phyloP scores from a whole-genome alignment of 257 asterid genomes.

The Solanum medicagineum region DNA sequence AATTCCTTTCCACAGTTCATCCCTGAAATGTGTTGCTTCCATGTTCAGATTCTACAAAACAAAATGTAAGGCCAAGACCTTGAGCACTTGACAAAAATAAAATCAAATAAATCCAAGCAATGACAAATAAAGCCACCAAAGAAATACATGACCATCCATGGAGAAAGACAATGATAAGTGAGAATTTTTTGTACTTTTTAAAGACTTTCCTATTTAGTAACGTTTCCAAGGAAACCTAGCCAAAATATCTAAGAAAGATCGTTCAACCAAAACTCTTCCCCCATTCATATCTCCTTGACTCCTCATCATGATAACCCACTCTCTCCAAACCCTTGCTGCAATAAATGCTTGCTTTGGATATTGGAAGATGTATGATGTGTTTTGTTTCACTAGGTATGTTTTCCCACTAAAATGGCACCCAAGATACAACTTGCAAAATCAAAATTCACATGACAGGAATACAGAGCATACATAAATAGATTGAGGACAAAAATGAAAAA shows the following conservation, averaged over 20 bases:
- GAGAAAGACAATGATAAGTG: neutral
- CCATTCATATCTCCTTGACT: neutral
- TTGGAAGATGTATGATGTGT: neutral
- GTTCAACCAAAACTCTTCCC: neutral
- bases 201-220: neutral
- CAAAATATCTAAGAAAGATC: neutral
- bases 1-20: slow-evolving; percentile 93
- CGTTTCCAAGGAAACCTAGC: neutral
- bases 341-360: neutral
- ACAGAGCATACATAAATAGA: neutral
- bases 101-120: neutral
- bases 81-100: neutral
- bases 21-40: slow-evolving; percentile 89
- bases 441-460: neutral
- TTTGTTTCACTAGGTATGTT: neutral
- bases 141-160: neutral
- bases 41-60: slow-evolving; percentile 54
- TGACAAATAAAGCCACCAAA: neutral
- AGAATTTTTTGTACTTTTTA: neutral
- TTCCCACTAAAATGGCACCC: neutral
- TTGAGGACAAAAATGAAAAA: neutral
- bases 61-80: neutral
- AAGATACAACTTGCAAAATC: neutral
- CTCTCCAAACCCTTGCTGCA: neutral
- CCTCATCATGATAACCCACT: neutral